Evolutionary conservation across 148 eudicot species (phyloP).

Genomic region (Vaccinium vitisidaea): DNA sequence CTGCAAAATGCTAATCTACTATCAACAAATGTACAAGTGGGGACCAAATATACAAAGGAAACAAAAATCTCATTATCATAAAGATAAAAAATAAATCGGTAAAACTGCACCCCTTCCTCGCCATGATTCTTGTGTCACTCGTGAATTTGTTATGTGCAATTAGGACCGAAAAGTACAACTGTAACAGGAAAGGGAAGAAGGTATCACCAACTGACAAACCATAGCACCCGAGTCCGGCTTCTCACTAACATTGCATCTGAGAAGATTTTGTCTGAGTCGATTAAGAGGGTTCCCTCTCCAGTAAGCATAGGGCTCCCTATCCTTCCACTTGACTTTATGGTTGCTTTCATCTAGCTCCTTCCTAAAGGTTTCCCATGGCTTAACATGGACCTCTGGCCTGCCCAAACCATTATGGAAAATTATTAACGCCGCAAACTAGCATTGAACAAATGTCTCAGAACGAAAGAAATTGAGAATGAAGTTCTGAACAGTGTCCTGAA

Average conservation of each 20-base stretch:
- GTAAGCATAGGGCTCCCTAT: conserved; percentile 46
- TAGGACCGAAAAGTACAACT: not conserved
- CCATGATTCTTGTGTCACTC: not conserved
- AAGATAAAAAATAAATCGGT: no score
- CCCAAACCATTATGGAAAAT: not conserved
- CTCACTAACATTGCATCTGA: conserved; percentile 38
- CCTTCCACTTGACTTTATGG: conserved; percentile 30
- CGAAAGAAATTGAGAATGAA: not conserved
- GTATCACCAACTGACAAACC: conserved; percentile 37
- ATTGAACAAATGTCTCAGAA: no score
- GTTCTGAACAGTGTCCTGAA: no score
- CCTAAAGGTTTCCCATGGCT: conserved; percentile 43
- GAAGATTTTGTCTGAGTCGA: conserved; percentile 23
- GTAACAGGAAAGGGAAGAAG: not conserved
- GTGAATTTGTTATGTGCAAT: not conserved
- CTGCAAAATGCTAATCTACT: conserved; percentile 17
- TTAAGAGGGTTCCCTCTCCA: conserved; percentile 51
- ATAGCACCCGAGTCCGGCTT: conserved; percentile 28
- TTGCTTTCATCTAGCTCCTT: conserved; percentile 37
- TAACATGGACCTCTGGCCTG: conserved; percentile 51
- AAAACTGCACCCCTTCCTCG: not conserved
- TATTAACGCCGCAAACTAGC: not conserved
- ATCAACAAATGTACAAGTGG: not conserved
- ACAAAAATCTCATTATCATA: not conserved
- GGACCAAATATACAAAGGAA: not conserved